These are phyloP conservation scores for Malassezia sp. DNA, from an alignment of 1,284 basidiomycete genomes.

Conservation along the genomic window DNA sequence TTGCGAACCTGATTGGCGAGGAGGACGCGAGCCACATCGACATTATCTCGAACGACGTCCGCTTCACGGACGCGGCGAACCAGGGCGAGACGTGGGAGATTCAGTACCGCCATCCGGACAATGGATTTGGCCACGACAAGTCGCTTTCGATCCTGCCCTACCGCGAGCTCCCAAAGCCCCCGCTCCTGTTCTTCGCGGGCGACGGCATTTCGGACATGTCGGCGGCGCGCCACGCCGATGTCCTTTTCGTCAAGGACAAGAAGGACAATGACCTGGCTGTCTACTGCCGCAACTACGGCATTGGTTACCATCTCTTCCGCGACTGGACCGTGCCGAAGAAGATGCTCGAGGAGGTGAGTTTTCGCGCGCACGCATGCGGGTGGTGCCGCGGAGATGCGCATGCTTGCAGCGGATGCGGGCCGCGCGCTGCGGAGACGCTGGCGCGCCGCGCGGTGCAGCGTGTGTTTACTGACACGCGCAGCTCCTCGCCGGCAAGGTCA, in stretches of 20 bases:
- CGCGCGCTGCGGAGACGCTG: no score
- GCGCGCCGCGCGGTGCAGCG: no score
- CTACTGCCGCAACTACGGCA: slow-evolving; percentile 40
- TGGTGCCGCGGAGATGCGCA: no score
- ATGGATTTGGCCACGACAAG: slow-evolving; percentile 45
- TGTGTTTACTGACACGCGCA: background rate
- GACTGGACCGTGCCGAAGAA: slow-evolving; percentile 41
- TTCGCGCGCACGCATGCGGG: no score
- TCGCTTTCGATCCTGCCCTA: slow-evolving; percentile 41
- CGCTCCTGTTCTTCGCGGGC: slow-evolving; percentile 44
- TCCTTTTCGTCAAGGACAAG: slow-evolving; percentile 46
- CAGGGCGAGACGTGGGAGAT: slow-evolving; percentile 42
- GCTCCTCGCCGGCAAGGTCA: slow-evolving; percentile 10
- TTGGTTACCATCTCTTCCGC: slow-evolving; percentile 41
- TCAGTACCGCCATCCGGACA: slow-evolving; percentile 45
- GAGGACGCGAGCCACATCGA: slow-evolving; percentile 44
- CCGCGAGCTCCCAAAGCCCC: slow-evolving; percentile 38
- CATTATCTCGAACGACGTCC: slow-evolving; percentile 44
- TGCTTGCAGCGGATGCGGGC: no score
- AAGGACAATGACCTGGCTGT: slow-evolving; percentile 44
- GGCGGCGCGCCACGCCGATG: slow-evolving; percentile 44
- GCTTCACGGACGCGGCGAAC: slow-evolving; percentile 41
- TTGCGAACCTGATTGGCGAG: slow-evolving; percentile 44
- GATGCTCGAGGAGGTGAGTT: slow-evolving; percentile 26
- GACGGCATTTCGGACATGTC: slow-evolving; percentile 47